Conservation (phyloP, 257 asterid genomes). For the Craterostigma plantagineum region DNA sequence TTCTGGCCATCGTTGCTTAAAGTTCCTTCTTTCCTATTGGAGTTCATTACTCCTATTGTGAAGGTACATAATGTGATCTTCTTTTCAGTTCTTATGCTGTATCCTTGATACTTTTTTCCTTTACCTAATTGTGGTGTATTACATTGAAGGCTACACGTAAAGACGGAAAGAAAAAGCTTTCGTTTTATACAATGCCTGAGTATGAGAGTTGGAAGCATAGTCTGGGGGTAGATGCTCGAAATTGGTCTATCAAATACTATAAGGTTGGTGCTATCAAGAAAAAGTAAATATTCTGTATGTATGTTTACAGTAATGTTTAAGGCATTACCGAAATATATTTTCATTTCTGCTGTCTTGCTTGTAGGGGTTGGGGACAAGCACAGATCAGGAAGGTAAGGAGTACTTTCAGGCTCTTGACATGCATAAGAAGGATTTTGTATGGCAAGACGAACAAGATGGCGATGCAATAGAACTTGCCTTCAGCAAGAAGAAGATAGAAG, state of each 20-base stretch:
- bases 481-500: conserved; percentile 94
- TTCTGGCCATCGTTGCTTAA: conserved; percentile 93
- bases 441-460: conserved; percentile 73
- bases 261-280: conserved; percentile 38
- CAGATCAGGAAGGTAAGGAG: conserved; percentile 79
- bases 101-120: background rate
- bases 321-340: too few relatives aligned
- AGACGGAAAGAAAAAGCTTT: conserved; percentile 21
- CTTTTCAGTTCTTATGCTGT: background rate
- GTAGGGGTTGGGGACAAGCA: conserved; percentile 98
- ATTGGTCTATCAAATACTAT: conserved; percentile 88
- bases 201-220: conserved; percentile 73
- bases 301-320: too few relatives aligned
- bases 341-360: conserved; percentile 1
- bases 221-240: conserved; percentile 39
- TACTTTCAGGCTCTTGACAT: conserved; percentile 60
- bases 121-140: background rate
- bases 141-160: conserved; percentile 40
- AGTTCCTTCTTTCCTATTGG: conserved; percentile 69
- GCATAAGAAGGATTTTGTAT: conserved; percentile 81
- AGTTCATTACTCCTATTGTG: conserved; percentile 91
- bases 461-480: conserved; percentile 97
- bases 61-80: conserved; percentile 38
- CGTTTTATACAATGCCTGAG: conserved; percentile 92
- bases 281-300: background rate